Base-by-base conservation (phyloP, 2,329 filamentous ascomycete genomes). In the Cladosporium oxysporum region DNA sequence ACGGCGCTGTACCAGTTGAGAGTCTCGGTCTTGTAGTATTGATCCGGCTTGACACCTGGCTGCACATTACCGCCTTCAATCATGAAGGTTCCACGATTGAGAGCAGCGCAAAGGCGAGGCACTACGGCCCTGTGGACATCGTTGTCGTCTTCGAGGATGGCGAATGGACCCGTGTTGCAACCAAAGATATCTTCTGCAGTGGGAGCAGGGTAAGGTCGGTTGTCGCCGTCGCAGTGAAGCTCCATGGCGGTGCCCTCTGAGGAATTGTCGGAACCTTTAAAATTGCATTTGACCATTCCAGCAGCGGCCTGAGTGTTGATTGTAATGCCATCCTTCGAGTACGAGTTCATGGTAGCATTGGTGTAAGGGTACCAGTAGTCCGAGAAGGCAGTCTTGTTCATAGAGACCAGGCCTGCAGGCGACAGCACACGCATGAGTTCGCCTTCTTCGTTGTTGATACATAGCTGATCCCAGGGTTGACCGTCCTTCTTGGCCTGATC, bases 11-110 rank as follows among this genome's bases (percentile, higher is more conserved):
- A 89, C 61, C 61, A 63, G 61, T 63, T 63, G 50, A 57, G 33
- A 23, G 29, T 41, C 11, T 63, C 28, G 3, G 33, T 37, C 23
- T 44, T 74, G 73, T 86, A 85, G 75, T 84, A 85, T 18, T 66
- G 60, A n/a, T 71, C 82, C 81, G 3, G 80, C 82, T 57, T 8
- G 72, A 71, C 14, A 6, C 74, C 73, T 1, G 84, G 84, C 71
- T 85, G 81, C 1, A 79, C 68, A 68, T 83, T 73, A 26, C 84
- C 84, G 0, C 81, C 83, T 0, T 73, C 70, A 0, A 77, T 73
- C 60, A 91, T 77, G 62, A 94, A 77, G 6, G 90, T 93, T 21
- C 85, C 87, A 23, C 91, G 85, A 77, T 93, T 92, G 72, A 93
- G 86, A 1, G 90, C 90, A 0, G 91, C 91, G 1, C 89, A 86